These are phyloP conservation scores for Ramaria rubella DNA, from an alignment of 768 basidiomycete genomes.

Conservation along the genomic window DNA sequence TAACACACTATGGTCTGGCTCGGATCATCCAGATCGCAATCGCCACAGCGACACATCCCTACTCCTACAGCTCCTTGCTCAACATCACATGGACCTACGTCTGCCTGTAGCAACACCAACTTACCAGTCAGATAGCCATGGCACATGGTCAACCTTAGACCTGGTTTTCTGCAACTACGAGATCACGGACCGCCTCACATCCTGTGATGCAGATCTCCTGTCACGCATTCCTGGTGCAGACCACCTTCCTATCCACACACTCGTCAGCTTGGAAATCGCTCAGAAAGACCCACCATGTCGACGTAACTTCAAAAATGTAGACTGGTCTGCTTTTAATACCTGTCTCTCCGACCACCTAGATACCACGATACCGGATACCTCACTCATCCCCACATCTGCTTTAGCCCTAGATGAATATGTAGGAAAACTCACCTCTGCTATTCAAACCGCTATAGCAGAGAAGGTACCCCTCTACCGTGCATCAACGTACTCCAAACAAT, in stretches of 20 bases:
- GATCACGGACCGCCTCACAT: background rate
- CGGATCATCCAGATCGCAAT: background rate
- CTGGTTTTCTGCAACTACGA: background rate
- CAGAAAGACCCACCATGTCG: background rate
- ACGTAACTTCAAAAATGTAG: background rate
- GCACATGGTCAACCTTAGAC: background rate
- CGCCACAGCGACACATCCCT: background rate
- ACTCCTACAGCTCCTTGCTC: background rate
- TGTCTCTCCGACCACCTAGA: conserved; percentile 29
- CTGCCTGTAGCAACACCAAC: background rate
- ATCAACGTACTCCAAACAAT: conserved; percentile 23
- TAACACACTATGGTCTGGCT: background rate
- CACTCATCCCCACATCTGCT: background rate
- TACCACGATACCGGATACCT: conserved; percentile 14
- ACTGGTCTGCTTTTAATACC: background rate
- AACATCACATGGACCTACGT: background rate
- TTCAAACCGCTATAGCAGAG: conserved; percentile 16
- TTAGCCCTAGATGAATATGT: conserved; percentile 14
- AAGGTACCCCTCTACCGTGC: conserved; percentile 17
- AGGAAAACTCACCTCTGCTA: conserved; percentile 7
- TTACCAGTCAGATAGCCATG: background rate
- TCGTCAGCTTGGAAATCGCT: background rate
- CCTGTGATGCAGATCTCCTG: background rate
- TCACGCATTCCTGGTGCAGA: background rate
- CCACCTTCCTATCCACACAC: background rate